Conservation (phyloP, 1,284 basidiomycete species). For the Microbotryomycetes sp. region DNA sequence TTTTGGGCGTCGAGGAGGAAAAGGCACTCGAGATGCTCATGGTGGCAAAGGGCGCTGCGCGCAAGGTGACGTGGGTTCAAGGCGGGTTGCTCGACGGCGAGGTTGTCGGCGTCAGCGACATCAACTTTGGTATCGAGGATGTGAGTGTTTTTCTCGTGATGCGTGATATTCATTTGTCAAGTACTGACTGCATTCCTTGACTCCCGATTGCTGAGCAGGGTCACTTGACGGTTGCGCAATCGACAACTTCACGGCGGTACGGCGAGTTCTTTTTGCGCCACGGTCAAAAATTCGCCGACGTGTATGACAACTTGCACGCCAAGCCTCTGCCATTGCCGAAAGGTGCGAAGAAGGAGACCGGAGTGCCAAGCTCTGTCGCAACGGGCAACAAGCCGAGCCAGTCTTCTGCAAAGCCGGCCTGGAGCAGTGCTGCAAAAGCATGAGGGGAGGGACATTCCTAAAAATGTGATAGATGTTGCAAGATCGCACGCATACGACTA, state of each 20-base stretch:
- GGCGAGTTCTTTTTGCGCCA: slow-evolving; percentile 90
- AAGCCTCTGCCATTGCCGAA: slow-evolving; percentile 29
- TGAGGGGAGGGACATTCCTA: no score
- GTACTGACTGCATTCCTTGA: slow-evolving; percentile 3
- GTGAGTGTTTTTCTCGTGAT: slow-evolving; percentile 46
- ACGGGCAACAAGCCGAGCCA: background rate
- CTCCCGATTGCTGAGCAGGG: background rate
- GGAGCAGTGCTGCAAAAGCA: background rate
- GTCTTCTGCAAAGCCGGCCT: background rate
- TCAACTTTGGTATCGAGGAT: slow-evolving; percentile 92
- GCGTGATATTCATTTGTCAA: background rate
- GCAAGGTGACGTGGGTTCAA: slow-evolving; percentile 57
- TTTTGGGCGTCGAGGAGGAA: slow-evolving; percentile 80
- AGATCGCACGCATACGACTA: no score
- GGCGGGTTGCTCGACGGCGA: slow-evolving; percentile 68
- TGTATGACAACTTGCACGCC: slow-evolving; percentile 22
- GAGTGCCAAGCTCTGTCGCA: background rate
- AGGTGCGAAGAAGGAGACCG: background rate
- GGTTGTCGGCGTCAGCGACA: slow-evolving; percentile 79
- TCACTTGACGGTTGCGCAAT: slow-evolving; percentile 62
- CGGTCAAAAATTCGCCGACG: slow-evolving; percentile 22
- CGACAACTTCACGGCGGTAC: slow-evolving; percentile 81
- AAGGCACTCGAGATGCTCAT: slow-evolving; percentile 94
- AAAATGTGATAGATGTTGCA: no score
- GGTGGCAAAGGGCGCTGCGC: slow-evolving; percentile 76